Conservation (phyloP, 2,329 filamentous ascomycete genomes). For the Shiraia bambusicola region DNA sequence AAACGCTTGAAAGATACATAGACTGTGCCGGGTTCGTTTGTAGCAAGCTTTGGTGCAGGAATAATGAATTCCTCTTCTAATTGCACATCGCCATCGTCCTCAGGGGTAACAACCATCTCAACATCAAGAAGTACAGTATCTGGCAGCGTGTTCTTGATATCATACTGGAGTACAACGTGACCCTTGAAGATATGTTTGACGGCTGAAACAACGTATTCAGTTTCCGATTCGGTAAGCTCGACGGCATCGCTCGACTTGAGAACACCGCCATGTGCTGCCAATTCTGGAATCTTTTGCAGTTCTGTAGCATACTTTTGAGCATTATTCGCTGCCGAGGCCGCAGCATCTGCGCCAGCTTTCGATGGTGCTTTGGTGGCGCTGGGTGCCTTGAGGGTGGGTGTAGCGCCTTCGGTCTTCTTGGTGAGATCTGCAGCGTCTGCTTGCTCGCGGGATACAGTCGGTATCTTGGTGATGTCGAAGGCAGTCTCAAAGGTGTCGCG, state of each 20-base stretch:
- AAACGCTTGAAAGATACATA: slow-evolving; percentile 93
- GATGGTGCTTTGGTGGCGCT: slow-evolving; percentile 74
- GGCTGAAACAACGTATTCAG: slow-evolving; percentile 90
- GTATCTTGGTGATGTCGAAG: slow-evolving; percentile 89
- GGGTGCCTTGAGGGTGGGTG: slow-evolving; percentile 91
- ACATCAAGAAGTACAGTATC: slow-evolving; percentile 60
- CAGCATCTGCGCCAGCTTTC: slow-evolving; percentile 69
- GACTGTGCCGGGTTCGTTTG: slow-evolving; percentile 86
- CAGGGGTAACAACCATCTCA: slow-evolving; percentile 75
- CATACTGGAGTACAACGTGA: slow-evolving; percentile 92
- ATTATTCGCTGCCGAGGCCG: slow-evolving; percentile 73
- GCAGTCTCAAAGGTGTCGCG: slow-evolving; percentile 79
- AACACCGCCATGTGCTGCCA: slow-evolving; percentile 83
- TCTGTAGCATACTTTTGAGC: slow-evolving; percentile 89
- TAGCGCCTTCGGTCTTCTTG: slow-evolving; percentile 92
- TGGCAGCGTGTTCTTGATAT: slow-evolving; percentile 94
- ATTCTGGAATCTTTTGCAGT: slow-evolving; percentile 83
- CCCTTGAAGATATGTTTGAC: slow-evolving; percentile 99
- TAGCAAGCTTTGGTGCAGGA: slow-evolving; percentile 76
- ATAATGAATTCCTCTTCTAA: slow-evolving; percentile 89
- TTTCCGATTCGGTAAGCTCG: slow-evolving; percentile 94
- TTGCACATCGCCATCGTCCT: slow-evolving; percentile 73
- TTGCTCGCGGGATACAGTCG: slow-evolving; percentile 92
- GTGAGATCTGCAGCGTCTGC: slow-evolving; percentile 93
- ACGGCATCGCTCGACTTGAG: slow-evolving; percentile 87